Base-by-base conservation (phyloP, 164 flowering plant genomes). In the Umbilicus rupestris region DNA sequence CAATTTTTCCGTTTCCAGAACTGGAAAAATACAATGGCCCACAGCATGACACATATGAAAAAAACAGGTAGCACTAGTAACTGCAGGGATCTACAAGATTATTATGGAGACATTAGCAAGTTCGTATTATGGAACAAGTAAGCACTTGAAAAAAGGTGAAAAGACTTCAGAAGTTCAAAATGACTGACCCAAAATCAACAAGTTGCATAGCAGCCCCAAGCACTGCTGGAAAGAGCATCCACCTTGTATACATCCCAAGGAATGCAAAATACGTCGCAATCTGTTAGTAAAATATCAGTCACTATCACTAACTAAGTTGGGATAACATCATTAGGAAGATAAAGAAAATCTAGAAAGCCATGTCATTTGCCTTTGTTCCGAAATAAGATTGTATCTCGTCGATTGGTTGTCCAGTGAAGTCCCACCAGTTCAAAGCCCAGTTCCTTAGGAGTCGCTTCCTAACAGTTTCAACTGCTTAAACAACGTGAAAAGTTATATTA, bases 1-100 rank as follows among this genome's bases (percentile, higher is more conserved):
- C 83, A 66, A 59, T 87, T 94, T 79, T 94, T 94, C 62, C 98
- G 98, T 75, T 86, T 90, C 98, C 98, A 94, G 74, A 94, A 94
- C 72, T 94, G 98, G 76, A 84, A 80, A 74, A 94, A 85, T 68
- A 89, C 69, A 33, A 84, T 88, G 65, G 95, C 97, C 98, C 98
- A 94, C 46, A 81, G 68, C 67, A 81, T 80, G 31, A 86, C 66
- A 73, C 82, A 66, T 64, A 83, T 70, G 70, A 89, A 91, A 79
- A 94, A 94, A 29, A 81, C 50, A 1, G 98, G 96, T 33, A 89
- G 96, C 46, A 79, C 80, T 65, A 79, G 49, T 22, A 84, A 78
- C 72, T 84, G 89, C 82, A 85, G 77, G 31, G 91, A 79, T 65
- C 98, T 94, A 20, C 7, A 5, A 35, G 45, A 39, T 33, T 35